These are phyloP conservation scores for Cryptococcus sp. DNA, from an alignment of 1,284 basidiomycete genomes.

Conservation along the genomic window DNA sequence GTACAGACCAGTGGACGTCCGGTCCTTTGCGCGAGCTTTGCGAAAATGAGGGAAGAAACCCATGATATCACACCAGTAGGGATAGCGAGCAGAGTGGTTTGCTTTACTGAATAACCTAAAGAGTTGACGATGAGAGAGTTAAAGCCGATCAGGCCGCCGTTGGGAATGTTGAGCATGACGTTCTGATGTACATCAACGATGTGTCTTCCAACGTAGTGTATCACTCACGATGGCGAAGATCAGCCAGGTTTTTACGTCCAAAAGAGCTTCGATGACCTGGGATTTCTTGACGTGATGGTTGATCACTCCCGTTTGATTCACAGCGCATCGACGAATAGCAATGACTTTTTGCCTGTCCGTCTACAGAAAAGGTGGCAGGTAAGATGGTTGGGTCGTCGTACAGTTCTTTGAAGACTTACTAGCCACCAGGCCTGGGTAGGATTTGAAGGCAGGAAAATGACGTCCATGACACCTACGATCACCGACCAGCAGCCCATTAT, in stretches of 20 bases:
- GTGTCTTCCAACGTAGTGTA: slow-evolving; percentile 19
- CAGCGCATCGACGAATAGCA: slow-evolving; percentile 16
- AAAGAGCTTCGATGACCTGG: slow-evolving; percentile 24
- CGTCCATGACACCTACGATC: slow-evolving; percentile 12
- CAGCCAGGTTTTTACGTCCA: slow-evolving; percentile 24
- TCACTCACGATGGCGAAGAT: slow-evolving; percentile 7
- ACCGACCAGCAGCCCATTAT: slow-evolving; percentile 18
- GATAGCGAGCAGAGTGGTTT: slow-evolving; percentile 34
- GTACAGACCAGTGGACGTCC: slow-evolving; percentile 4
- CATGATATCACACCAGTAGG: slow-evolving; percentile 42
- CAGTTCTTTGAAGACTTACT: not conserved
- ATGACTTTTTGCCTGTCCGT: slow-evolving; percentile 15
- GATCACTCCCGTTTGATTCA: slow-evolving; percentile 33
- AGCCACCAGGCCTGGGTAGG: slow-evolving; percentile 19
- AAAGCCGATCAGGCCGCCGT: slow-evolving; percentile 21
- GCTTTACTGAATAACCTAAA: slow-evolving; percentile 14
- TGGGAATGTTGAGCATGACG: slow-evolving; percentile 22
- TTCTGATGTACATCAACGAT: slow-evolving; percentile 24
- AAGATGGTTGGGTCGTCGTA: not conserved
- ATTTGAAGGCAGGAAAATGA: slow-evolving; percentile 12
- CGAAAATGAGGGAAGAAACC: slow-evolving; percentile 31
- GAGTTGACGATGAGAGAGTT: slow-evolving; percentile 25
- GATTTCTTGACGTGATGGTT: slow-evolving; percentile 28
- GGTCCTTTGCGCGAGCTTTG: slow-evolving; percentile 22
- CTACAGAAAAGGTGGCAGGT: not conserved